Evolutionary conservation across 1,139 yeast genomes (phyloP).

Genomic region (Hyphopichia burtonii): DNA sequence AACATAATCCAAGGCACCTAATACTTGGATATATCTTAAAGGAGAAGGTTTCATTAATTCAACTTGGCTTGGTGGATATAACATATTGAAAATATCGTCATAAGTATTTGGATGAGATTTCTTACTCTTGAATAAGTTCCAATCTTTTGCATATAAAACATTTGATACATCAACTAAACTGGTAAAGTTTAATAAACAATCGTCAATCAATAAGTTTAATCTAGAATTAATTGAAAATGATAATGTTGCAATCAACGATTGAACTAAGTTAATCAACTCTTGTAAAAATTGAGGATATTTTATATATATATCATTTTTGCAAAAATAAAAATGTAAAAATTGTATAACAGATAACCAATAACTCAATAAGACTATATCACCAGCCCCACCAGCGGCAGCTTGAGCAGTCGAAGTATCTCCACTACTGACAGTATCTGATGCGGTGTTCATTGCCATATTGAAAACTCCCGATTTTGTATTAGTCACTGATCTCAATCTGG

Average conservation of each 20-base stretch:
- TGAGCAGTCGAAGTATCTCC: slow-evolving; percentile 15
- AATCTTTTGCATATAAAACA: slow-evolving; percentile 64
- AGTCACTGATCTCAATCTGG: slow-evolving; percentile 60
- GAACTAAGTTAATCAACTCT: slow-evolving; percentile 56
- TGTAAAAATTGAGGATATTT: slow-evolving; percentile 59
- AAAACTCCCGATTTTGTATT: slow-evolving; percentile 60
- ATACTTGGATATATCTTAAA: slow-evolving; percentile 74
- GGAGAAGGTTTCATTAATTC: slow-evolving; percentile 84
- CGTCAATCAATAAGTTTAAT: slow-evolving; percentile 55
- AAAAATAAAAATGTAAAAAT: slow-evolving; percentile 62
- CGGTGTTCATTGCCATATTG: slow-evolving; percentile 37
- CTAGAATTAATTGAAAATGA: slow-evolving; percentile 66
- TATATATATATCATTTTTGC: slow-evolving; percentile 54
- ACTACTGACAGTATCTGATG: slow-evolving; percentile 19
- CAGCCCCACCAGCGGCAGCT: slow-evolving; percentile 35
- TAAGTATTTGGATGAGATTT: slow-evolving; percentile 47
- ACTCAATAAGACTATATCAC: slow-evolving; percentile 68
- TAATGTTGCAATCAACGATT: slow-evolving; percentile 61
- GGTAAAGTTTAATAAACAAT: slow-evolving; percentile 62
- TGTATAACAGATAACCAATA: slow-evolving; percentile 73
- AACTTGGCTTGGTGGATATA: slow-evolving; percentile 66
- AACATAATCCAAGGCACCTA: slow-evolving; percentile 86
- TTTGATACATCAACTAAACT: slow-evolving; percentile 65
- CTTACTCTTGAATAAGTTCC: slow-evolving; percentile 69
- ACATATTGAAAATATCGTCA: slow-evolving; percentile 66